Percentiles rank a stretch among this genome's conserved stretches.
Conservation (phyloP, 2,329 filamentous ascomycete species). For the Sclerotiophoma versabilis region DNA sequence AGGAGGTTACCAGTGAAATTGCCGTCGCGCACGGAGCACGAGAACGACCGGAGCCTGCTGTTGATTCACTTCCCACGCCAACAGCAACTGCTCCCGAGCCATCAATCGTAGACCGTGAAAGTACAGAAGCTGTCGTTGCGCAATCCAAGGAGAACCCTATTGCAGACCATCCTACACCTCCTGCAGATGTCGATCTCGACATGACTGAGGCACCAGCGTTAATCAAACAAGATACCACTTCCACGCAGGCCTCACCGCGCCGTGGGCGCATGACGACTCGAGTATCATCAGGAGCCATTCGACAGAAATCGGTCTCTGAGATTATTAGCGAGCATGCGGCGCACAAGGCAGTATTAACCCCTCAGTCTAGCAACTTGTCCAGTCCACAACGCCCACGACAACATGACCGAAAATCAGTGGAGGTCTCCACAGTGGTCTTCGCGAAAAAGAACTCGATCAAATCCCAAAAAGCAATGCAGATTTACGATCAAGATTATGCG, state of each 20-base stretch:
- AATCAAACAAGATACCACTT: constrained; percentile 12
- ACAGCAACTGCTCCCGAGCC: constrained; percentile 45
- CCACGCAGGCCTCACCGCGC: constrained; percentile 33
- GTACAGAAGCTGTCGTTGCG: constrained; percentile 21
- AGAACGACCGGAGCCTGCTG: constrained; percentile 28
- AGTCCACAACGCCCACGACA: constrained; percentile 36
- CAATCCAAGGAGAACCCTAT: constrained; percentile 20
- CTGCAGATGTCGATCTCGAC: constrained; percentile 44
- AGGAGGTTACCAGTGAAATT: constrained; percentile 24
- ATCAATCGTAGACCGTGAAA: constrained; percentile 33
- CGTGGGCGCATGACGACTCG: constrained; percentile 70
- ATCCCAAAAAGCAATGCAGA: constrained; percentile 40
- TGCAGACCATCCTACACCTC: constrained; percentile 45
- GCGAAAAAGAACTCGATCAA: constrained; percentile 63
- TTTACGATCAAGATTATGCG: constrained; percentile 50
- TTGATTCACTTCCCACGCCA: constrained; percentile 47
- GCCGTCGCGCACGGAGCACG: constrained; percentile 10
- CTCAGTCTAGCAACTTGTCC: constrained; percentile 40
- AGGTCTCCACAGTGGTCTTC: constrained; percentile 79
- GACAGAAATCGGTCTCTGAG: constrained; percentile 76
- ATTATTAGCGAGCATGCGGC: constrained; percentile 68
- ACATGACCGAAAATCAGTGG: constrained; percentile 59
- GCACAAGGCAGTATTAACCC: constrained; percentile 53
- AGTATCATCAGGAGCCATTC: constrained; percentile 73
- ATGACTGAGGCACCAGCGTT: constrained; percentile 38